Evolutionary conservation across 371 early-diverging fungal species (phyloP), one percentile per base, ranked within the genome.

Genomic region (Mortierella sp.): DNA sequence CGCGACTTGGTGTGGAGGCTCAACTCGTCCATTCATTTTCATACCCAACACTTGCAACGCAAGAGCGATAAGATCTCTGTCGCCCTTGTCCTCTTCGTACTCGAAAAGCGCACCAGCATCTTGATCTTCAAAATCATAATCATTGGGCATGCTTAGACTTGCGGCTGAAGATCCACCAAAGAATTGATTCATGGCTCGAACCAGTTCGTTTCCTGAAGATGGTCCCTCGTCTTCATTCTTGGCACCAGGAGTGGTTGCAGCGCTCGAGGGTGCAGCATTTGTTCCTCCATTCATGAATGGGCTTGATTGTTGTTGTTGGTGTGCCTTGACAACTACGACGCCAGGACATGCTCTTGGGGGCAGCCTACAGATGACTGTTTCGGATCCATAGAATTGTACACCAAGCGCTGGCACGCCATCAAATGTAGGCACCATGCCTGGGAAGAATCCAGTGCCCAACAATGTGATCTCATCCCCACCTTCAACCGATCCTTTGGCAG

Each of bases 41-140:
- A 96, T 83, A 4, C 95, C 95, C 9, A 95, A 88, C 0, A 95
- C 94, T 66, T 95, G 95, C 64, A 96, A 73, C 2, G 95, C 94
- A 57, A 96, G 86, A 68, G 94, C 95, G 81, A 95, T 89, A 57
- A 96, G 75, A 28, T 94, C 94, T 45, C 93, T 88, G 62, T 96
- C 96, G 24, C 75, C 75, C 47, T 79, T 79, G 40, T 64, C 67
- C 49, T 79, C 79, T 37, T 93, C 91, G 61, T 91, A 87, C 52
- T 93, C 93, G 18, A 87, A 89, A 49, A 93, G 90, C 14, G 88
- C 68, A 0, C 86, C 85, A 5, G 84, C 86, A 47, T 88, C 87
- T 18, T 89, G 86, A 18, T 88, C 86, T 11, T 67, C 64, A 16
- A 86, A 45, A 32, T 54, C 55, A 18, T 39, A 37, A 39, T 22